phyloP scores from a whole-genome alignment of 768 basidiomycete genomes.

The Lyophyllum decastes region DNA sequence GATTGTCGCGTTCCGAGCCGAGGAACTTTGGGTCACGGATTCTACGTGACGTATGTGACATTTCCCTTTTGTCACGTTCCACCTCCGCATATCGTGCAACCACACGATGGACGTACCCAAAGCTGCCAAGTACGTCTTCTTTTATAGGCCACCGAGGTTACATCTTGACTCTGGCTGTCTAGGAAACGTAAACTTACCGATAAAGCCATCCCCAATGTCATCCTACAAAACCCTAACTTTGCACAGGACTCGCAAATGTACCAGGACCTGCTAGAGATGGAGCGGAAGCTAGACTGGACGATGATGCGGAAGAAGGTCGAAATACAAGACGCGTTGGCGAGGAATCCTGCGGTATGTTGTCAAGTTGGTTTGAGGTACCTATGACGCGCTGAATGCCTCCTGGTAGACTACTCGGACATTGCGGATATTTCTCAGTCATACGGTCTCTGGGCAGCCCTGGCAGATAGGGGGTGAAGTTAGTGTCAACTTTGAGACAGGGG shows the following conservation, averaged over 20 bases:
- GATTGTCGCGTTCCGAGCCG: not conserved
- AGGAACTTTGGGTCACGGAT: not conserved
- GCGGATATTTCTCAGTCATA: slow-evolving; percentile 86
- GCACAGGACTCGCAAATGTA: slow-evolving; percentile 86
- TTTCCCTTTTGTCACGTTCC: not conserved
- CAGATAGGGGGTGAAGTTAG: slow-evolving; percentile 58
- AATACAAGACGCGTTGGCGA: slow-evolving; percentile 83
- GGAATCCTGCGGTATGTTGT: slow-evolving; percentile 63
- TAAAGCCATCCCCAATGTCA: slow-evolving; percentile 74
- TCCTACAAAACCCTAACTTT: slow-evolving; percentile 74
- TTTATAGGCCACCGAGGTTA: not conserved
- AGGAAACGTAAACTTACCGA: slow-evolving; percentile 82
- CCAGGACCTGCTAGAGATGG: slow-evolving; percentile 83
- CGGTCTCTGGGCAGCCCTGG: slow-evolving; percentile 85
- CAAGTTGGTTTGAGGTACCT: not conserved
- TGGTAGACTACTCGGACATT: slow-evolving; percentile 80
- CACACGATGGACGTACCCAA: not conserved
- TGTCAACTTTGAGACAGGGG: slow-evolving; percentile 75
- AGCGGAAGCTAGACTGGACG: slow-evolving; percentile 93
- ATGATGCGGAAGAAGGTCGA: slow-evolving; percentile 89
- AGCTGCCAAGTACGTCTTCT: not conserved
- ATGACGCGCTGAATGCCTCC: slow-evolving; percentile 11
- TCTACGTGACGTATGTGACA: not conserved
- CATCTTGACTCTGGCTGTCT: not conserved
- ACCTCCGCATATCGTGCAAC: not conserved